Evolutionary conservation across 192 early-diverging fungal species (phyloP), one percentile per base, ranked within the genome.

Genomic region (Phycomyces nitens): DNA sequence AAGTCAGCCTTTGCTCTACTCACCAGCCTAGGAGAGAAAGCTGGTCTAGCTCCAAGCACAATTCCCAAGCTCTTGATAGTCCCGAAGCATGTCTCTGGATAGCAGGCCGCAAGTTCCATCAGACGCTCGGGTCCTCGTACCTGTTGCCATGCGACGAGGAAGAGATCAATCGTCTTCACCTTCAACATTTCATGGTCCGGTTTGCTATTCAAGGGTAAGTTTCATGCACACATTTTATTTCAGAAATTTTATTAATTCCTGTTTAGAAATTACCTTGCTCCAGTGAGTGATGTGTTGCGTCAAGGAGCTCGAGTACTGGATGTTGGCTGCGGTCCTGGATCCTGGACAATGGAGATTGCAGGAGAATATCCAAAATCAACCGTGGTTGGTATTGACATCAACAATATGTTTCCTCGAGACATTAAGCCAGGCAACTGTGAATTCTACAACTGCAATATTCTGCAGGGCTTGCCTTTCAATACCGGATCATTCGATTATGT

Each of bases 401-500:
- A 60, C 0, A 21, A 39, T 10, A 51, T 69, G 38, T 72, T 69
- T 56, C 74, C 77, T 15, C 29, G 44, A 24, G 71, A 64, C 23
- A 68, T 71, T 38, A 56, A 66, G 27, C 74, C 74, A 18, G 10
- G 27, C 21, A 79, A 79, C 51, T 69, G 59, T n/a, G n/a, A 55
- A 21, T 79, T 79, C 41, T 49, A 56, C 47, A 66, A 73, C 49
- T 47, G 42, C 51, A 63, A 76, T 42, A 56, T 68, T 8, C 11
- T 76, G 2, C 24, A 59, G 1, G 42, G 38, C 24, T 58, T 78
- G 47, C 77, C 74, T 11, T 79, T 76, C 42, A 71, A 73, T 23
- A 79, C 79, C 43, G 58, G 64, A 29, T 75, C 68, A 24, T 83
- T 83, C 64, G 81, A 83, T 71, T 80, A 71, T 66, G 73, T 83